Percentiles rank a stretch among this genome's conserved stretches.
phyloP scores from a whole-genome alignment of 768 basidiomycete species.

The Amanita phalloides region DNA sequence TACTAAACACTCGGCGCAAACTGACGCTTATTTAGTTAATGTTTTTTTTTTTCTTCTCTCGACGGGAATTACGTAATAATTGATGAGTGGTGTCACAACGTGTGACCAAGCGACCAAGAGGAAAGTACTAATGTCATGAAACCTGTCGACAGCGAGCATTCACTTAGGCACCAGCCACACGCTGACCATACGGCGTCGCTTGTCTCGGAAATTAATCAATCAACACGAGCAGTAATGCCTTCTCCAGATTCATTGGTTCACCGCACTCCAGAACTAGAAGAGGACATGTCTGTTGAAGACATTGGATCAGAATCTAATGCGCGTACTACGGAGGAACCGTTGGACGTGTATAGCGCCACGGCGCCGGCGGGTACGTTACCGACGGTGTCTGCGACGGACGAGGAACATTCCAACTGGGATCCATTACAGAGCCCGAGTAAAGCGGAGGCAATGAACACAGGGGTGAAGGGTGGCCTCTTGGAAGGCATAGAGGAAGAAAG shows the following conservation, averaged over 20 bases:
- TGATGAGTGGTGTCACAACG: too few species aligned
- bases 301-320: background rate
- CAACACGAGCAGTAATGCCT: background rate
- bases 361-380: background rate
- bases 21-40: too few species aligned
- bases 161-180: background rate
- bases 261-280: background rate
- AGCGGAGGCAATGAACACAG: conserved; percentile 4
- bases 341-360: background rate
- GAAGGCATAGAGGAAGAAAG: conserved; percentile 13
- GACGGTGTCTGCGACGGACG: background rate
- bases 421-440: conserved; percentile 3
- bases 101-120: background rate
- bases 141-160: background rate
- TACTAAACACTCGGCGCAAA: too few species aligned
- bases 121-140: conserved; percentile 1
- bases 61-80: too few species aligned
- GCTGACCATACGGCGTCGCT: background rate
- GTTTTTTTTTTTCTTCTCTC: too few species aligned
- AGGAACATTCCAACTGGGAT: conserved; percentile 3
- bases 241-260: background rate
- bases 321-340: background rate
- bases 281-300: background rate
- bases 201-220: conserved; percentile 1
- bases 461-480: conserved; percentile 9